Evolutionary conservation across 352 stramenopile genomes (phyloP).

Genomic region (Phytophthora palmivora): DNA sequence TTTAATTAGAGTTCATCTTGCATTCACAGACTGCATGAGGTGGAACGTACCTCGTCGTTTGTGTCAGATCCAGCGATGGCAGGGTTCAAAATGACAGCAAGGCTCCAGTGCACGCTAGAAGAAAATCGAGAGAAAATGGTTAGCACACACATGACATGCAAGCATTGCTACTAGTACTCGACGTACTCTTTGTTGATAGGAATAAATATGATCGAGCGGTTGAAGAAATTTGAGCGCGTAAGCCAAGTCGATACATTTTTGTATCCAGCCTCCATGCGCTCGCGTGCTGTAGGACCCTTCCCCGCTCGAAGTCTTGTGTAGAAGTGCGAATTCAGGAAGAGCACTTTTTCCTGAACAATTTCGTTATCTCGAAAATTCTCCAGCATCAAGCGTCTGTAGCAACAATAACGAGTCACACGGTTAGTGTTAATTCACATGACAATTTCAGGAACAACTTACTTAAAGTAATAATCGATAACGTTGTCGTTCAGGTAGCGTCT

Average conservation of each 20-base stretch:
- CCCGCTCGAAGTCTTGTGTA: constrained; percentile 68
- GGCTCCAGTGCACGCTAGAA: constrained; percentile 85
- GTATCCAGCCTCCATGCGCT: constrained; percentile 68
- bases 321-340: constrained; percentile 85
- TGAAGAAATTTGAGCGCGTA: constrained; percentile 69
- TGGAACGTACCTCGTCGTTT: constrained; percentile 35
- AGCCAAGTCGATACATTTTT: constrained; percentile 85
- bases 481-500: constrained; percentile 93
- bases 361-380: constrained; percentile 49
- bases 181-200: constrained; percentile 89
- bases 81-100: constrained; percentile 83
- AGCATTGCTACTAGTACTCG: background rate
- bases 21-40: too few species aligned
- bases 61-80: constrained; percentile 42
- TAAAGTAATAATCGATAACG: constrained; percentile 93
- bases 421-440: background rate
- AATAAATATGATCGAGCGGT: constrained; percentile 82
- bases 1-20: background rate
- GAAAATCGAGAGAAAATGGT: constrained; percentile 5
- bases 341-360: constrained; percentile 68
- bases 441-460: constrained; percentile 49
- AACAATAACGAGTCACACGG: constrained; percentile 1
- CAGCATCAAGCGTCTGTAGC: constrained; percentile 60
- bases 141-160: constrained; percentile 9
- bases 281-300: constrained; percentile 36